A percentile compares a stretch with the other conserved stretches of the same genome.
Conservation (phyloP, 2,329 filamentous ascomycete genomes). For the Tricladium varicosporioides region DNA sequence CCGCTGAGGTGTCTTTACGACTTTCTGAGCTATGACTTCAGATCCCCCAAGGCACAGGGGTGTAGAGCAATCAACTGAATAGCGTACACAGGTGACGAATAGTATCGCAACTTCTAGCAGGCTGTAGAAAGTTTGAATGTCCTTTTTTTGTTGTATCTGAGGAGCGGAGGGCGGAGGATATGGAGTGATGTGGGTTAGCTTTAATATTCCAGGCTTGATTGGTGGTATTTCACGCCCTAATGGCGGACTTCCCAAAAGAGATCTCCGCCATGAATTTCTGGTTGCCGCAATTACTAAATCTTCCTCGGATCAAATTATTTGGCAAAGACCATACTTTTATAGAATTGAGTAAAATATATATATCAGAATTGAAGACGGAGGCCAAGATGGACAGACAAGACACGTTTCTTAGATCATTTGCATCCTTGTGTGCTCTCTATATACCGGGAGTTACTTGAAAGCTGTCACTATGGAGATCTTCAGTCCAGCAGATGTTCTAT, state of each 20-base stretch:
- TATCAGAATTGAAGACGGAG: neutral
- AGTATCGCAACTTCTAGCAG: neutral
- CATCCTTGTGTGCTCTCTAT: neutral
- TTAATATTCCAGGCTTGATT: neutral
- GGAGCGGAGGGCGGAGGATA: neutral
- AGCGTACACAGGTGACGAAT: neutral
- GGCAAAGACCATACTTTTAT: neutral
- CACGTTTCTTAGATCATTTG: neutral
- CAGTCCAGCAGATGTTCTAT: neutral
- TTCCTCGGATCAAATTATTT: neutral
- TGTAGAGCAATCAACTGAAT: neutral
- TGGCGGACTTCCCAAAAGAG: neutral
- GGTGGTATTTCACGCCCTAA: neutral
- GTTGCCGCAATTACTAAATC: neutral
- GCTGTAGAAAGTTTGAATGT: neutral
- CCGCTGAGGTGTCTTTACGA: neutral
- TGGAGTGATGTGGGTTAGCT: neutral
- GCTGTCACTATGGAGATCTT: neutral
- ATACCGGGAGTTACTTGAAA: neutral
- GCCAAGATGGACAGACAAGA: neutral
- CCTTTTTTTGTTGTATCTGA: neutral
- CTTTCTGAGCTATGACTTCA: neutral
- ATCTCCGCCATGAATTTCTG: neutral
- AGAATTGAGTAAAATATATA: neutral
- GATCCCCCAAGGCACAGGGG: neutral